Evolutionary conservation across 163 green algal species (phyloP).

Genomic region (Picocystis sp.): DNA sequence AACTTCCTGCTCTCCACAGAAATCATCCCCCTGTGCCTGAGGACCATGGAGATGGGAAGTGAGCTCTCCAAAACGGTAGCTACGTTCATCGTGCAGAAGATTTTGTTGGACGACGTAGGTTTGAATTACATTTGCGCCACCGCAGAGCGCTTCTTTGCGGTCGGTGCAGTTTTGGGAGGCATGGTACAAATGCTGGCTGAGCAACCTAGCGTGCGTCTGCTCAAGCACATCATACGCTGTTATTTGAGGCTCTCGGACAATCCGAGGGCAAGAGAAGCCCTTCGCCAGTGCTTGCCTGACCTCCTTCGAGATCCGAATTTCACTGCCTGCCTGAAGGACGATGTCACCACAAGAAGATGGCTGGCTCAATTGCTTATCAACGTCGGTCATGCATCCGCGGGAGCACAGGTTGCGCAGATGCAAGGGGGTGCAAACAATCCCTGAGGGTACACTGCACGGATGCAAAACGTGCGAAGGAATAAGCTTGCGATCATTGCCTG

Average conservation of each 20-base stretch:
- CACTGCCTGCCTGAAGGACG: constrained; percentile 78
- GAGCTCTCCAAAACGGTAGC: constrained; percentile 98
- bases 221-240: constrained; percentile 99
- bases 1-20: constrained; percentile 92
- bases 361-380: constrained; percentile 24
- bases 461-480: too few relatives aligned
- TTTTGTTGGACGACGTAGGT: constrained; percentile 78
- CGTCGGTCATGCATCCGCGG: constrained; percentile 6
- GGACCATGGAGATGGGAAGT: constrained; percentile 96
- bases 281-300: constrained; percentile 81
- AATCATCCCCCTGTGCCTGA: constrained; percentile 95
- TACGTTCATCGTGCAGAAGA: constrained; percentile 99
- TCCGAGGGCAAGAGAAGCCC: constrained; percentile 67
- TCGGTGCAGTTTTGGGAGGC: constrained; percentile 66
- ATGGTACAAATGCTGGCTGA: constrained; percentile 74
- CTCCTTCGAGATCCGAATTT: constrained; percentile 73
- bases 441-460: too few relatives aligned
- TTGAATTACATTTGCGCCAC: constrained; percentile 96
- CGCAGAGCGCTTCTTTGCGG: constrained; percentile 94
- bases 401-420: too few relatives aligned
- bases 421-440: too few relatives aligned
- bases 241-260: constrained; percentile 95
- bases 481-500: too few relatives aligned
- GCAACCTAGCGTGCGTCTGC: constrained; percentile 72
- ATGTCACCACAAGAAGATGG: constrained; percentile 65